These are phyloP conservation scores for Serendipita sp. DNA, from an alignment of 768 basidiomycete species.

Conservation along the genomic window DNA sequence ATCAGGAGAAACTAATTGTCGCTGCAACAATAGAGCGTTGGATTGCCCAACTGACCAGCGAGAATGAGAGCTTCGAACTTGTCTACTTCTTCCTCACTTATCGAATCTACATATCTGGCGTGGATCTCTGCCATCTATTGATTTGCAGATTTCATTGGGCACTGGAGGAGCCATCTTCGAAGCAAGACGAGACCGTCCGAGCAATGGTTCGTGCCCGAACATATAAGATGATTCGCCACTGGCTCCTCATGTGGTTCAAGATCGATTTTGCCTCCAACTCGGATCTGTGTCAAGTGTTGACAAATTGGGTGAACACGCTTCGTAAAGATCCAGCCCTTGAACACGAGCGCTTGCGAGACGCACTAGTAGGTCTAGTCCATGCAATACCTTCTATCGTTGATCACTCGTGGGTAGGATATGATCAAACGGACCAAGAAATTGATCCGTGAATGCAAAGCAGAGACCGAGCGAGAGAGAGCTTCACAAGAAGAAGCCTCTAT, in stretches of 20 bases:
- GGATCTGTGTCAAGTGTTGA: constrained; percentile 54
- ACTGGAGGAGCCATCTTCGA: constrained; percentile 32
- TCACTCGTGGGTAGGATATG: constrained; percentile 38
- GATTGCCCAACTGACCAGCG: constrained; percentile 81
- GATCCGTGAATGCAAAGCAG: constrained; percentile 56
- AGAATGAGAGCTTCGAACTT: constrained; percentile 73
- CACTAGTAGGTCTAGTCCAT: constrained; percentile 37
- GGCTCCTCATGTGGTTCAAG: constrained; percentile 79
- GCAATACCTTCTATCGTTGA: not conserved
- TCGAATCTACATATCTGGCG: constrained; percentile 63
- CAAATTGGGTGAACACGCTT: constrained; percentile 70
- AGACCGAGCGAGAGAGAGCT: not conserved
- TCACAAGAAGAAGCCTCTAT: too few relatives aligned
- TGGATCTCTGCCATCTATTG: constrained; percentile 67
- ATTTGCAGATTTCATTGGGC: constrained; percentile 88
- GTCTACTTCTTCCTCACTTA: constrained; percentile 88
- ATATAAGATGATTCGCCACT: constrained; percentile 79
- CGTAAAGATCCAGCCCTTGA: constrained; percentile 52
- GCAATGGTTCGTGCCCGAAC: constrained; percentile 76
- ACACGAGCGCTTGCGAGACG: constrained; percentile 40
- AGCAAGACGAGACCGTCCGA: constrained; percentile 52
- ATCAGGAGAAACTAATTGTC: constrained; percentile 41
- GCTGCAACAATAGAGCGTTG: constrained; percentile 88
- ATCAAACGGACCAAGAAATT: constrained; percentile 72
- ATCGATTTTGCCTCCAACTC: constrained; percentile 77